These are phyloP conservation scores for Fomitopsis palustris DNA, from an alignment of 1,284 basidiomycete genomes.

Conservation along the genomic window DNA sequence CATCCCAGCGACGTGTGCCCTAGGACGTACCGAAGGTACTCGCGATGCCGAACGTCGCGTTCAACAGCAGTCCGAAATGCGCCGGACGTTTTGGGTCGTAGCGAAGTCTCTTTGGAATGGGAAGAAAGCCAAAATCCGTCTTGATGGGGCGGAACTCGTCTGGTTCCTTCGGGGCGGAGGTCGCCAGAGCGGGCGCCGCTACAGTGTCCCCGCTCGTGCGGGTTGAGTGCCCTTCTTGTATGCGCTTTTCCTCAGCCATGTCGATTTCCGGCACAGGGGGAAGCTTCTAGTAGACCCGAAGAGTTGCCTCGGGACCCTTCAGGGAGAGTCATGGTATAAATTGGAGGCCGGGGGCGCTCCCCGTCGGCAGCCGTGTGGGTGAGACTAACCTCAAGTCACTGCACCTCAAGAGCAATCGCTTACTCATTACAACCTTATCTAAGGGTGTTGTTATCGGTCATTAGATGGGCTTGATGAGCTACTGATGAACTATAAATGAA, in stretches of 20 bases:
- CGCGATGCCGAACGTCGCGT: constrained; percentile 63
- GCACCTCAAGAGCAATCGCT: no score
- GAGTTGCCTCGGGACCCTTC: no score
- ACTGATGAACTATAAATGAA: no score
- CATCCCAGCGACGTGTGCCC: background rate
- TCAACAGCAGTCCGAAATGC: constrained; percentile 59
- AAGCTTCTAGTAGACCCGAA: no score
- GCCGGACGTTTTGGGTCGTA: constrained; percentile 58
- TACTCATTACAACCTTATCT: no score
- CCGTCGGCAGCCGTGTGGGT: no score
- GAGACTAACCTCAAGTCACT: no score
- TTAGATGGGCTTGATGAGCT: no score
- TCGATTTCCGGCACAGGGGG: background rate
- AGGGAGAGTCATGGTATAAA: no score
- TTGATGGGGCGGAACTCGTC: background rate
- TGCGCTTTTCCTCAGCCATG: background rate
- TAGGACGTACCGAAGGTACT: constrained; percentile 51
- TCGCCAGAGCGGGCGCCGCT: background rate
- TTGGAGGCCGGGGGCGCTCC: no score
- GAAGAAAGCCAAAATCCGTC: constrained; percentile 59
- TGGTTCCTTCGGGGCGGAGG: background rate
- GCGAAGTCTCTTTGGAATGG: constrained; percentile 59
- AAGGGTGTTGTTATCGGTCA: no score
- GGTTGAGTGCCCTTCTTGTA: background rate
- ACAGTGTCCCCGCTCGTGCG: background rate